Base-by-base conservation (phyloP, 2,329 filamentous ascomycete species). In the Fusarium torreyae region DNA sequence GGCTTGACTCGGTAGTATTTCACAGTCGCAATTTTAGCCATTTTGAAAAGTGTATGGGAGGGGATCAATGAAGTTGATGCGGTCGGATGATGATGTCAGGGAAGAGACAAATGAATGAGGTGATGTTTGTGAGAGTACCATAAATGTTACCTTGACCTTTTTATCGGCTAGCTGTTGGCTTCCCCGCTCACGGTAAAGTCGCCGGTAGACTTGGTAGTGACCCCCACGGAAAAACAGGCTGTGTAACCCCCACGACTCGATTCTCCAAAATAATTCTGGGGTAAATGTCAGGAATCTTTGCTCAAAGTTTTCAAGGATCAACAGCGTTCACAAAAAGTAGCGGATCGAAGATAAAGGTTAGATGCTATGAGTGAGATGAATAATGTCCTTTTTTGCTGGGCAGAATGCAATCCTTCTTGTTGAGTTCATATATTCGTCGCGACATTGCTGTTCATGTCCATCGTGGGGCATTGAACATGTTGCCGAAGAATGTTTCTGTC, bases 1-100 rank as follows among this genome's bases (percentile, higher is more conserved):
- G 92, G 92, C 45, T 90, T 89, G 10, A 94, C 88, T 18, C 91
- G 87, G 76, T 93, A 94, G 75, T 93, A 92, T 71, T 93, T 91
- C 43, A 94, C 89, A 8, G 55, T 62, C 13, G 73, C 42, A 4
- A 80, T 79, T 42, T 77, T 78, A 1, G 69, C 76, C 78, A 80
- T 80, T 1, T 7, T 67, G 4, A 17, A 20, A 7, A 7, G 14
- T 20, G 24, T 3, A 20, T 20, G 13, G 3, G n/a, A 6, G 5
- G 2, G 5, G 14, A 17, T 4, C 7, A 10, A 17, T 7, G 13
- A n/a, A 24, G 14, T 3, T 17, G 14, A 5, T 13, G 5, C 13
- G 28, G 13, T 11, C 9, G 28, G 5, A 31, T 4, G 10, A 10
- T 31, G 28, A 31, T 31, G 28, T 31, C 28, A 31, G 28, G 28